phyloP scores from a whole-genome alignment of 768 basidiomycete species.

The Grammothele lineata region DNA sequence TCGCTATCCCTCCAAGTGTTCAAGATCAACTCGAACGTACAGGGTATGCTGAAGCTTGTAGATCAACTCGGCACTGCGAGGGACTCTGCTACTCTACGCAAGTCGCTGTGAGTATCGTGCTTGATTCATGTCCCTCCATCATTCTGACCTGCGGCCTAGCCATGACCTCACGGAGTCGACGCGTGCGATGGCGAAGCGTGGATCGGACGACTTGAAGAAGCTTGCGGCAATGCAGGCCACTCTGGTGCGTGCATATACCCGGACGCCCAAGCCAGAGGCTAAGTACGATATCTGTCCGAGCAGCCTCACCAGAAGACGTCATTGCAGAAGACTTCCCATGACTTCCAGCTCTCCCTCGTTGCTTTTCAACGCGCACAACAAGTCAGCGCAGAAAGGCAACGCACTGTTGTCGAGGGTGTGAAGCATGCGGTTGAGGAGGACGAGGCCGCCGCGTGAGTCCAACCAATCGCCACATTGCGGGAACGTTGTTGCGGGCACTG shows the following conservation, averaged over 20 bases:
- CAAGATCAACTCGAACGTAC: conserved; percentile 98
- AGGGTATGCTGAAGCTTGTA: conserved; percentile 93
- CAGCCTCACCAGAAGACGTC: conserved; percentile 80
- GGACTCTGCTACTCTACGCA: conserved; percentile 77
- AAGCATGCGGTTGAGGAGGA: conserved; percentile 83
- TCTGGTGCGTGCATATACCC: conserved; percentile 42
- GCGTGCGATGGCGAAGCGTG: conserved; percentile 90
- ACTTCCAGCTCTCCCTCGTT: conserved; percentile 84
- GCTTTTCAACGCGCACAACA: conserved; percentile 92
- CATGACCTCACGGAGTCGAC: conserved; percentile 95
- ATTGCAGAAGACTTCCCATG: conserved; percentile 89
- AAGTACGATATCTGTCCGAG: neutral
- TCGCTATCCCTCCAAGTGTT: conserved; percentile 91
- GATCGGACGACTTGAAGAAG: conserved; percentile 90
- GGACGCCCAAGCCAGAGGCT: neutral
- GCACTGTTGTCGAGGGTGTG: conserved; percentile 83
- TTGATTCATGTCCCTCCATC: neutral
- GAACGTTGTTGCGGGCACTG: neutral
- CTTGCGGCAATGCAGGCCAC: conserved; percentile 63
- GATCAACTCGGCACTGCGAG: conserved; percentile 86
- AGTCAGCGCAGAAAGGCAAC: conserved; percentile 83
- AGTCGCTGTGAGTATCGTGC: conserved; percentile 67
- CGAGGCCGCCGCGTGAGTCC: conserved; percentile 28
- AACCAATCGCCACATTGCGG: neutral
- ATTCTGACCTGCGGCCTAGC: conserved; percentile 42